Evolutionary conservation across 1,284 basidiomycete genomes (phyloP), one percentile per base, ranked within the genome.

Genomic region (Ceratobasidium sp.): DNA sequence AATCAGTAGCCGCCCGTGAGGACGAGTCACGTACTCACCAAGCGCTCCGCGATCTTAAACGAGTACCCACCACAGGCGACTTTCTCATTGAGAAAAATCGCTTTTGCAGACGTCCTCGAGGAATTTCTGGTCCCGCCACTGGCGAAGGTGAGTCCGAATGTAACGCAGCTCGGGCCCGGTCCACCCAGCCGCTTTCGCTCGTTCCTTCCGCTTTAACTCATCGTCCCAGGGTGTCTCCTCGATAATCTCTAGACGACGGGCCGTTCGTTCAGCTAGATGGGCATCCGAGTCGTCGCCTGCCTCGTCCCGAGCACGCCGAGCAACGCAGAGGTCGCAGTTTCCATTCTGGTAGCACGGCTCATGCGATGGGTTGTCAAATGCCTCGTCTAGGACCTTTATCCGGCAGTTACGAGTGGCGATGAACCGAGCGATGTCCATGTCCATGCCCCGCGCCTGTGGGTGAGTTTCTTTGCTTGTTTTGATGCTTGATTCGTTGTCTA

Each of bases 291-390:
- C 48, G 5, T 9, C 23, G 9, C 26, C 68, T 1, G 68, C n/a
- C 38, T 59, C 38, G 20, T 42, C 54, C 23, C 40, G 54, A 40
- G 54, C 42, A 26, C 54, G 50, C 17, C 68, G 68, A 44, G 50
- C 56, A 12, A 56, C 54, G 9, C 68, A 70, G n/a, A 57, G 10
- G 28, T 54, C 54, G 38, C 68, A 70, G 17, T 15, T 38, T 56
- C 42, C 52, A 3, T n/a, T 54, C 10, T 13, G 6, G 42, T 56
- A 56, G 52, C 68, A 70, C 17, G 54, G 26, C 15, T 56, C 33
- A 28, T 70, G 52, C n/a, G 38, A 7, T 7, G 52, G 52, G n/a
- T 70, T 70, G 4, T 44, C 38, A 28, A 57, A 70, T 23, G 40
- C 68, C 5, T 56, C 33, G 42, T 70, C 33, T 1, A 70, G 38